These are phyloP conservation scores for Leishmania major DNA, from an alignment of 208 protist genomes.

Conservation along the genomic window DNA sequence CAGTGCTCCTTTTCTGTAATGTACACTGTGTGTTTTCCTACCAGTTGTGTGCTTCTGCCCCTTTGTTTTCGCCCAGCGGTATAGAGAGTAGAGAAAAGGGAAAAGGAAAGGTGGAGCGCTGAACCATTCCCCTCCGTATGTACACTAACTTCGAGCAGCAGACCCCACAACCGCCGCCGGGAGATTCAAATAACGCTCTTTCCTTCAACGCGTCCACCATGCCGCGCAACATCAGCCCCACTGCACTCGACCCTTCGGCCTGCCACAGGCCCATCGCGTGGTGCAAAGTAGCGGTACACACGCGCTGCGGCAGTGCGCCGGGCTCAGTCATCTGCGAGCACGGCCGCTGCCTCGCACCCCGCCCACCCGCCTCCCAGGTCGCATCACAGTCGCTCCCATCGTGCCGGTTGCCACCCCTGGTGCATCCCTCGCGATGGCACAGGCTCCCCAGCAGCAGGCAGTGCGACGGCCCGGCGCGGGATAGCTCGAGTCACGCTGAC, in stretches of 20 bases:
- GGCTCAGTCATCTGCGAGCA: background rate
- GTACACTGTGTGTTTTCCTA: background rate
- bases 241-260: background rate
- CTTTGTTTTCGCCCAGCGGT: background rate
- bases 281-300: background rate
- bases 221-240: background rate
- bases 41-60: background rate
- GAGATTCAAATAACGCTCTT: background rate
- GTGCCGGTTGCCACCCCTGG: no score
- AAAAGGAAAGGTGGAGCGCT: background rate
- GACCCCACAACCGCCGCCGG: background rate
- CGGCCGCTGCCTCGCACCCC: background rate
- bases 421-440: background rate
- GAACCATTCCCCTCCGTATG: background rate
- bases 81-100: background rate
- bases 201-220: background rate
- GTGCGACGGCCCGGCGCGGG: background rate
- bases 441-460: constrained; percentile 1
- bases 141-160: background rate
- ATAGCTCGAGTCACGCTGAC: background rate
- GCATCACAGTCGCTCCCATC: background rate
- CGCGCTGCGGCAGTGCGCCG: background rate
- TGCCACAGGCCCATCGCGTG: background rate
- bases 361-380: background rate
- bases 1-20: background rate